phyloP scores from a whole-genome alignment of 768 basidiomycete species.

The Amyloporia xantha region DNA sequence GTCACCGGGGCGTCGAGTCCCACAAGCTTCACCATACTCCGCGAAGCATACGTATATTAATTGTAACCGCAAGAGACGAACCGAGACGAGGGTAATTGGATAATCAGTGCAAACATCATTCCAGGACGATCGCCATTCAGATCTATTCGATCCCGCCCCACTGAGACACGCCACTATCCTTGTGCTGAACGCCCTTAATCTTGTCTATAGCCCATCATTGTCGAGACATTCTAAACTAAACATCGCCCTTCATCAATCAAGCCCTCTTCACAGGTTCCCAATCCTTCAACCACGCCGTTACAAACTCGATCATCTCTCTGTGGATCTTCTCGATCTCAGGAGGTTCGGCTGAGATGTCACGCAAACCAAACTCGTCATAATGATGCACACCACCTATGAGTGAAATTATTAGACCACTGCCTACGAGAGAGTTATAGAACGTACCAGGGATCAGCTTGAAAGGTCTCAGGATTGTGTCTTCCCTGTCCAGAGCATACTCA shows the following conservation, averaged over 20 bases:
- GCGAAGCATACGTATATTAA: too few relatives aligned
- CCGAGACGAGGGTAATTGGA: too few relatives aligned
- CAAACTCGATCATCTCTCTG: constrained; percentile 71
- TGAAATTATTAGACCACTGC: neutral
- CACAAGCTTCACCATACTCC: too few relatives aligned
- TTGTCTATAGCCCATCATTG: too few relatives aligned
- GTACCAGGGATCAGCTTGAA: constrained; percentile 83
- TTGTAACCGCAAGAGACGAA: too few relatives aligned
- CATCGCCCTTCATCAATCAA: neutral
- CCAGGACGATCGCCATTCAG: too few relatives aligned
- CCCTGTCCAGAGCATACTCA: constrained; percentile 56
- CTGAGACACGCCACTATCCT: too few relatives aligned
- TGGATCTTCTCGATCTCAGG: constrained; percentile 76
- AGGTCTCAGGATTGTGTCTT: constrained; percentile 68
- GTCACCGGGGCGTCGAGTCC: too few relatives aligned
- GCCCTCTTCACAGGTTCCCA: constrained; percentile 19
- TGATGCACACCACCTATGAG: constrained; percentile 65
- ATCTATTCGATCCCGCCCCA: too few relatives aligned
- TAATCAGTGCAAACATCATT: too few relatives aligned
- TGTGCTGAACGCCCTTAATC: too few relatives aligned
- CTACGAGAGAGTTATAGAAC: constrained; percentile 20
- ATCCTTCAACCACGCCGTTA: constrained; percentile 62
- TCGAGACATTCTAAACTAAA: neutral
- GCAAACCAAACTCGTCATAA: constrained; percentile 71
- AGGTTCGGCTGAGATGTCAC: constrained; percentile 58